Conservation (phyloP, 1,139 yeast species). For the Pichia sp. region DNA sequence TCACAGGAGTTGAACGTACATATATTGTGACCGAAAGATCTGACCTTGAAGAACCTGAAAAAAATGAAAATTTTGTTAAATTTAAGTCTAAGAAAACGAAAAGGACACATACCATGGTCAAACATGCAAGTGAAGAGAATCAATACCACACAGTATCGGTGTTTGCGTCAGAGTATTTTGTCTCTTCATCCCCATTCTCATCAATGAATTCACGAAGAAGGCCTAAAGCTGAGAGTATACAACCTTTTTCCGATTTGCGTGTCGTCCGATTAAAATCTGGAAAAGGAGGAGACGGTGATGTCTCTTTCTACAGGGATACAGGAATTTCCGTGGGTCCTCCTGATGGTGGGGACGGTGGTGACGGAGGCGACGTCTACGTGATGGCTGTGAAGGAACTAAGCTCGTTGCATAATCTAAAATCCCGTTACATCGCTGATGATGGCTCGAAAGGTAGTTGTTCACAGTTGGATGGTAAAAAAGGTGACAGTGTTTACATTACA, state of each 20-base stretch:
- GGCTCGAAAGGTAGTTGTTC: constrained; percentile 71
- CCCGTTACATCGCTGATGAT: constrained; percentile 63
- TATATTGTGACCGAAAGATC: constrained; percentile 21
- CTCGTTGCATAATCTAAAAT: constrained; percentile 65
- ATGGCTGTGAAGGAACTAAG: constrained; percentile 71
- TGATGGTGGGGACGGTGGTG: constrained; percentile 97
- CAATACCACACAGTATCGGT: constrained; percentile 33
- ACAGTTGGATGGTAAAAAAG: constrained; percentile 81
- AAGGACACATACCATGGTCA: constrained; percentile 16
- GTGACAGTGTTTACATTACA: constrained; percentile 71
- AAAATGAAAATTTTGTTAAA: constrained; percentile 17
- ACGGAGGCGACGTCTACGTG: constrained; percentile 82
- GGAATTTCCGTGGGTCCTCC: constrained; percentile 88
- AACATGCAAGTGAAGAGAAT: constrained; percentile 18
- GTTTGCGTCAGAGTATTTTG: constrained; percentile 37
- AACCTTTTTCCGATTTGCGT: constrained; percentile 56
- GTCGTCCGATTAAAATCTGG: constrained; percentile 72
- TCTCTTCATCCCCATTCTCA: constrained; percentile 40
- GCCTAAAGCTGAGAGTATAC: constrained; percentile 36
- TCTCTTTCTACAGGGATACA: constrained; percentile 83
- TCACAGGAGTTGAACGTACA: constrained; percentile 17
- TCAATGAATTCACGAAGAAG: constrained; percentile 34
- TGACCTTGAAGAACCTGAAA: constrained; percentile 22
- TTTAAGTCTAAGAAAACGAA: constrained; percentile 19
- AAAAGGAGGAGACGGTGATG: constrained; percentile 82